Percentiles rank a stretch among this genome's conserved stretches.
Conservation (phyloP, 1,284 basidiomycete genomes). For the Cutaneotrichosporon sp. region DNA sequence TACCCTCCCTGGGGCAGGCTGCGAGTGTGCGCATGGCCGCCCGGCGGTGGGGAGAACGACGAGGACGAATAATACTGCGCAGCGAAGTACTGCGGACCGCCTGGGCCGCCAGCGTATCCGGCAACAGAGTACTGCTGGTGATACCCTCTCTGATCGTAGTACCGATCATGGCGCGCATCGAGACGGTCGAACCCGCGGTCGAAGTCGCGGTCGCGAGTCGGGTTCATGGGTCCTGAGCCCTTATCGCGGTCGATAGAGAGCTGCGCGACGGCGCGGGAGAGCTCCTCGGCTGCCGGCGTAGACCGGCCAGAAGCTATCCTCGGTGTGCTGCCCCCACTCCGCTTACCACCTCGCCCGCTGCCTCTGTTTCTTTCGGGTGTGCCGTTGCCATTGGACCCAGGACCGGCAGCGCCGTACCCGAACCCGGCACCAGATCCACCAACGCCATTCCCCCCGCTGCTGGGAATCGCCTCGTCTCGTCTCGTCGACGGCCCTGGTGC, state of each 20-base stretch:
- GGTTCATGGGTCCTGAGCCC: too few species aligned
- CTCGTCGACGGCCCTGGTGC: neutral
- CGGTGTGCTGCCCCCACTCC: constrained; percentile 1
- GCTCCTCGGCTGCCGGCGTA: constrained; percentile 6
- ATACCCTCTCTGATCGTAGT: neutral
- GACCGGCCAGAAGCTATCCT: neutral
- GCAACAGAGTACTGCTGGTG: too few species aligned
- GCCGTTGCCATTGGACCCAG: neutral
- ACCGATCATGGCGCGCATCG: neutral
- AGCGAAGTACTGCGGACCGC: too few species aligned
- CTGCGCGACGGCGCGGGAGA: constrained; percentile 11
- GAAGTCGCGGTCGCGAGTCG: neutral
- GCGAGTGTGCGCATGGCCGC: too few species aligned
- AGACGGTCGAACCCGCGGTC: neutral
- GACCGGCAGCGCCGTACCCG: too few species aligned
- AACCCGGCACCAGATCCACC: neutral
- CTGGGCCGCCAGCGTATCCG: too few species aligned
- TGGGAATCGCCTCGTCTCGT: neutral
- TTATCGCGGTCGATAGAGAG: neutral
- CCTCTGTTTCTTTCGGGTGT: neutral
- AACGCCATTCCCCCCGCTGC: neutral
- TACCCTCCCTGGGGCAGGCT: too few species aligned
- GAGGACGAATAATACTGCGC: too few species aligned
- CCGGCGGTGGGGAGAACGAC: too few species aligned
- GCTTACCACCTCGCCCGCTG: neutral